Percentiles rank a stretch among this genome's conserved stretches.
Evolutionary conservation across 306 rosid genomes (phyloP).

Genomic region (Glycine tomentella): DNA sequence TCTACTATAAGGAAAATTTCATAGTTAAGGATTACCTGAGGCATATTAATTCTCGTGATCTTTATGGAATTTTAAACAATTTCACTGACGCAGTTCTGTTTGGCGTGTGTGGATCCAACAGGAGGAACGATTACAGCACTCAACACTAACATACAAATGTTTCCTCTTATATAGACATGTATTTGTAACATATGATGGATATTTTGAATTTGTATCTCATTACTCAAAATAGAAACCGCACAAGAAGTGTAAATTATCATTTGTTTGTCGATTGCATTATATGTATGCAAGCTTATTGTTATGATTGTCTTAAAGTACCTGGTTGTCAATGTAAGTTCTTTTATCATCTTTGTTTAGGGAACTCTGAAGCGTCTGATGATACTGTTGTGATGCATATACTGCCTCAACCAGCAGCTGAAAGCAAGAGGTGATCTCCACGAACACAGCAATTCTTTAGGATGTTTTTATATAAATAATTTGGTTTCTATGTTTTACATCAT

Average conservation of each 20-base stretch:
- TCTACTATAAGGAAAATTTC: slow-evolving; percentile 25
- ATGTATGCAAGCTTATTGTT: neutral
- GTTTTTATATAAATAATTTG: neutral
- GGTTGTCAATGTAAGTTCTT: slow-evolving; percentile 19
- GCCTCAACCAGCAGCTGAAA: slow-evolving; percentile 89
- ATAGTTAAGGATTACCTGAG: neutral
- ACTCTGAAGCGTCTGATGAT: slow-evolving; percentile 62
- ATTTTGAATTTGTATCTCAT: slow-evolving; percentile 14
- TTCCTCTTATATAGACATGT: neutral
- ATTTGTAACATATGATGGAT: slow-evolving; percentile 12
- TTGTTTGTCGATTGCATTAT: slow-evolving; percentile 14
- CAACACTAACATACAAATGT: neutral
- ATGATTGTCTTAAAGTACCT: neutral
- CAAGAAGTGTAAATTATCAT: slow-evolving; percentile 10
- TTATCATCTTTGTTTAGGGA: slow-evolving; percentile 60
- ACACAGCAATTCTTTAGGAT: slow-evolving; percentile 22
- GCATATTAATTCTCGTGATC: slow-evolving; percentile 1
- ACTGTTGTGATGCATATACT: slow-evolving; percentile 61
- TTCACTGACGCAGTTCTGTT: slow-evolving; percentile 6
- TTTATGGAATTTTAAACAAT: neutral
- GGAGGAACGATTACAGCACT: neutral
- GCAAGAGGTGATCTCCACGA: slow-evolving; percentile 70
- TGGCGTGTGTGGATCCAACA: neutral
- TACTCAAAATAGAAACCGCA: slow-evolving; percentile 24
- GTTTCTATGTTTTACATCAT: slow-evolving; percentile 1